phyloP scores from a whole-genome alignment of 1,139 yeast genomes.

The Sporopachydermia cereana region DNA sequence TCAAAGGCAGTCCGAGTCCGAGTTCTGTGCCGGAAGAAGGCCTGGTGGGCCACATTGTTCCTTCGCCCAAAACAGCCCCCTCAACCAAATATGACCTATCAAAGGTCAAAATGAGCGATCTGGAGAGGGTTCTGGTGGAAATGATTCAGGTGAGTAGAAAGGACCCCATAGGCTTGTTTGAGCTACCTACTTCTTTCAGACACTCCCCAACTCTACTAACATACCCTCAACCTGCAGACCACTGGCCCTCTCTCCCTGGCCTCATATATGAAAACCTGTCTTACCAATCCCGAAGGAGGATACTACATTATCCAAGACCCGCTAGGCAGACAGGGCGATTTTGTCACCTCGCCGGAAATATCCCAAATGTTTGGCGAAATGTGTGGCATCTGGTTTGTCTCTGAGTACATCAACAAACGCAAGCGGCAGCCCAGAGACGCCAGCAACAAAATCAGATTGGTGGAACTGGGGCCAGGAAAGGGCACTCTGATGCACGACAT shows the following conservation, averaged over 20 bases:
- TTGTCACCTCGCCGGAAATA: constrained; percentile 78
- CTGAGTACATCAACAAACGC: constrained; percentile 37
- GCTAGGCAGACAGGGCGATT: constrained; percentile 59
- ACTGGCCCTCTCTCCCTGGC: constrained; percentile 72
- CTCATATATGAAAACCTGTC: constrained; percentile 71
- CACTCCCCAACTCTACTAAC: not conserved
- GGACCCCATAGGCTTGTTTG: not conserved
- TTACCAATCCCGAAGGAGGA: constrained; percentile 68
- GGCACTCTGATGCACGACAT: constrained; percentile 71
- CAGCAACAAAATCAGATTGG: constrained; percentile 40
- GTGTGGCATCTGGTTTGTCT: constrained; percentile 63
- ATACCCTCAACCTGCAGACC: constrained; percentile 29
- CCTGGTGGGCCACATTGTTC: not conserved
- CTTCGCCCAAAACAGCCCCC: not conserved
- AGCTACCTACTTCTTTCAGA: not conserved
- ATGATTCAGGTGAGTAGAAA: constrained; percentile 1
- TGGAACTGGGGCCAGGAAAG: constrained; percentile 84
- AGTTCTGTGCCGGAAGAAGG: not conserved
- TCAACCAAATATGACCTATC: not conserved
- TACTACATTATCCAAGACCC: constrained; percentile 76
- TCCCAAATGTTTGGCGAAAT: constrained; percentile 84
- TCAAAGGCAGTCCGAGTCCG: not conserved
- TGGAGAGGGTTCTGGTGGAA: not conserved
- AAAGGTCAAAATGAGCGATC: not conserved
- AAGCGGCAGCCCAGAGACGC: constrained; percentile 33